Evolutionary conservation across 257 asterid genomes (phyloP).

Genomic region (Nicotiana sylvestris): DNA sequence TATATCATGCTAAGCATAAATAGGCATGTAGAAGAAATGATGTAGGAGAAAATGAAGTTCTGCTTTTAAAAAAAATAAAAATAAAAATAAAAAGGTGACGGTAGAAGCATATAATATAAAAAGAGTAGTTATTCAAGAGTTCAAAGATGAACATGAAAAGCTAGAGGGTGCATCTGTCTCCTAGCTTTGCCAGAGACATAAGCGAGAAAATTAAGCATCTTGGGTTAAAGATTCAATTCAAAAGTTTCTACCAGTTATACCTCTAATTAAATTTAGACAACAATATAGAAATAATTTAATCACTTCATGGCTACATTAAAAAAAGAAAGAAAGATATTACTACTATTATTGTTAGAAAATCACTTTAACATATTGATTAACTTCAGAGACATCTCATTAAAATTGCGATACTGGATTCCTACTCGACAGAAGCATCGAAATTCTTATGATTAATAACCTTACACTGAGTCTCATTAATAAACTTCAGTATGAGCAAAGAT

Average conservation of each 20-base stretch:
- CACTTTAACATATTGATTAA: too few relatives aligned
- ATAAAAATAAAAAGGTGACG: too few relatives aligned
- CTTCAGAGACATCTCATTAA: too few relatives aligned
- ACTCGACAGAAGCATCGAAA: too few relatives aligned
- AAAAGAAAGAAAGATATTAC: too few relatives aligned
- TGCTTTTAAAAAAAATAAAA: too few relatives aligned
- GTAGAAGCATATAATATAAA: not conserved
- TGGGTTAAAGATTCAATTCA: not conserved
- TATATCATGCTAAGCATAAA: not conserved
- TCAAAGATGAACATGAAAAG: not conserved
- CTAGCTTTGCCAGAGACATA: constrained; percentile 4
- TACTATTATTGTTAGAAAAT: too few relatives aligned
- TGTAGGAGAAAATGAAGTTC: not conserved
- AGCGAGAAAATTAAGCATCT: not conserved
- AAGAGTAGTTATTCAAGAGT: not conserved
- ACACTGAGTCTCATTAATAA: too few relatives aligned
- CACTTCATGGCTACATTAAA: not conserved
- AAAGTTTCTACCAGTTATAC: not conserved
- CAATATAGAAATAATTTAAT: not conserved
- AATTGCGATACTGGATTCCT: too few relatives aligned
- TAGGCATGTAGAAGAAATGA: not conserved
- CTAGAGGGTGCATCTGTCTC: not conserved
- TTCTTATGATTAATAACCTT: too few relatives aligned
- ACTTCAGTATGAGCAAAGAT: too few relatives aligned
- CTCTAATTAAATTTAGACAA: not conserved